phyloP scores from a whole-genome alignment of 192 early-diverging fungal genomes.

The Pilobolus umbonatus region DNA sequence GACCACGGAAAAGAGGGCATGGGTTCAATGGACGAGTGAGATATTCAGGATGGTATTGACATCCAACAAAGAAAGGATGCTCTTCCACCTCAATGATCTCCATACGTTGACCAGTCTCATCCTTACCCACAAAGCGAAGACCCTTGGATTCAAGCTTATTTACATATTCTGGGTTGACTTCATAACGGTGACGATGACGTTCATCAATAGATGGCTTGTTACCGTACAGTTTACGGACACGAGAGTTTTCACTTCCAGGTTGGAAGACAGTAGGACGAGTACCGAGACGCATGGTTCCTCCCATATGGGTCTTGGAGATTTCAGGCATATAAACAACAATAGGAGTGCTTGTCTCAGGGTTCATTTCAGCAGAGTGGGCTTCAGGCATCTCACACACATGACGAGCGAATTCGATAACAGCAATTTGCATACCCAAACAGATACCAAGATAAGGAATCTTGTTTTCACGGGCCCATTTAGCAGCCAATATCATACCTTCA shows the following conservation, averaged over 20 bases:
- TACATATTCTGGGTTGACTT: constrained; percentile 90
- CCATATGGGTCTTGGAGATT: constrained; percentile 85
- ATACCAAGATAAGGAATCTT: constrained; percentile 97
- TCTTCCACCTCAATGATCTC: constrained; percentile 85
- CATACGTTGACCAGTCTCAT: constrained; percentile 97
- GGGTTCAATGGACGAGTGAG: constrained; percentile 91
- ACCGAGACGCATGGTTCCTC: constrained; percentile 97
- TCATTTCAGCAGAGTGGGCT: constrained; percentile 87
- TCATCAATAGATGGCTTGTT: constrained; percentile 62
- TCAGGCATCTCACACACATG: constrained; percentile 77
- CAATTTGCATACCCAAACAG: constrained; percentile 96
- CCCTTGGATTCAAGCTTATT: constrained; percentile 73
- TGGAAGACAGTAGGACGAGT: constrained; percentile 77
- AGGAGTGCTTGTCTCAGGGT: constrained; percentile 60
- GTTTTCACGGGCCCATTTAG: constrained; percentile 97
- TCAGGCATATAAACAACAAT: constrained; percentile 99
- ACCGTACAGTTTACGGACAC: constrained; percentile 65
- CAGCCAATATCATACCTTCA: constrained; percentile 93
- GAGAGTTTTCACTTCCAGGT: constrained; percentile 57
- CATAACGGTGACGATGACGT: constrained; percentile 97
- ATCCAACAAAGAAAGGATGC: constrained; percentile 93
- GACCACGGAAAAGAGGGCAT: constrained; percentile 87
- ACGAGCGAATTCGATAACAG: constrained; percentile 96
- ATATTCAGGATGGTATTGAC: constrained; percentile 98
- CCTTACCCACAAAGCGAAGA: constrained; percentile 84